Evolutionary conservation across 129 eudicot species (phyloP).

Genomic region (Dittrichia graveolens): DNA sequence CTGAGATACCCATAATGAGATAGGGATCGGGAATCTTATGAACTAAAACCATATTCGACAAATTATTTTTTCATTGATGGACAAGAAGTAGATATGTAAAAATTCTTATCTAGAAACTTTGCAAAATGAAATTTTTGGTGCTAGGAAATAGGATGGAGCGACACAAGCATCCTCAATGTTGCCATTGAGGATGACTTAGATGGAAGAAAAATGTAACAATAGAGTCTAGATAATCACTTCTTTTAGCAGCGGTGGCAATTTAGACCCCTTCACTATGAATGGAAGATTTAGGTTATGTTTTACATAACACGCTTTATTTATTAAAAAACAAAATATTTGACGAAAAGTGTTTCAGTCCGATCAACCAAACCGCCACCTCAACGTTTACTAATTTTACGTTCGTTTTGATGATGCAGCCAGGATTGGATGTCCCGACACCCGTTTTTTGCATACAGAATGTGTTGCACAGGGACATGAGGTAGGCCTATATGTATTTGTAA

Average conservation of each 20-base stretch:
- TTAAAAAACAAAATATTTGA: background rate
- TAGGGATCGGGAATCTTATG: background rate
- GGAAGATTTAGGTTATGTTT: background rate
- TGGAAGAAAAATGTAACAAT: background rate
- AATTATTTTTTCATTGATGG: background rate
- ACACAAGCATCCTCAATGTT: background rate
- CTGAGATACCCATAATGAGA: background rate
- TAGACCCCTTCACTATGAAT: background rate
- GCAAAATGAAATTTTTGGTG: background rate
- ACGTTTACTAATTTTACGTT: background rate
- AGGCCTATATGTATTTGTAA: background rate
- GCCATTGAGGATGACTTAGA: background rate
- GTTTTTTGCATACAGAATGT: background rate
- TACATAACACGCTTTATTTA: background rate
- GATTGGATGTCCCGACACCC: background rate
- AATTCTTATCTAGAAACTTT: constrained; percentile 3
- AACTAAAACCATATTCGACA: constrained; percentile 3
- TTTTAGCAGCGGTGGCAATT: background rate
- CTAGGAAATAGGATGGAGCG: background rate
- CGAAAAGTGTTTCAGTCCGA: background rate
- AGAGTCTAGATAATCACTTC: background rate
- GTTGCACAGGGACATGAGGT: constrained; percentile 14
- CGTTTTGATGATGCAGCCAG: constrained; percentile 4
- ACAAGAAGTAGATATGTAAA: background rate
- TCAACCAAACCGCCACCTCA: background rate